Conservation (phyloP, 2,329 filamentous ascomycete species). For the Phaeosphaeria sp. region DNA sequence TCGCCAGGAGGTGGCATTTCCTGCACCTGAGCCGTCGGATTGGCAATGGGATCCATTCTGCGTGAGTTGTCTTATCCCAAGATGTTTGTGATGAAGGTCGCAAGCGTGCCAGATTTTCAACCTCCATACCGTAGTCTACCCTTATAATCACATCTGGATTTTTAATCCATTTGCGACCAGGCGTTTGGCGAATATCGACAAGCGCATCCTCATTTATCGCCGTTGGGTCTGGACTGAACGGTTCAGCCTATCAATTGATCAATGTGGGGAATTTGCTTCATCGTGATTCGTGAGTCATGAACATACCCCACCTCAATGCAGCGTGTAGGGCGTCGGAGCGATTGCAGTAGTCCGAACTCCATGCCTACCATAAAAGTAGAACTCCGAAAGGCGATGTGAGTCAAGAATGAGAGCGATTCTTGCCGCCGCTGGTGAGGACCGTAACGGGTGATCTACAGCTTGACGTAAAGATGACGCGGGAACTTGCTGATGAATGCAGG, state of each 20-base stretch:
- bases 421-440: neutral
- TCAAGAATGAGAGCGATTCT: neutral
- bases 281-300: neutral
- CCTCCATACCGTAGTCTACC: neutral
- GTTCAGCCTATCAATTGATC: neutral
- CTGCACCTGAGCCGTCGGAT: conserved; percentile 33
- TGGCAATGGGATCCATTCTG: conserved; percentile 37
- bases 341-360: conserved; percentile 2
- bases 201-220: conserved; percentile 3
- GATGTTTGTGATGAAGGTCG: neutral
- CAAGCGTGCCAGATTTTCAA: neutral
- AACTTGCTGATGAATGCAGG: neutral
- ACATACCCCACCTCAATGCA: neutral
- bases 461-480: neutral
- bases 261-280: neutral
- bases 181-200: conserved; percentile 1
- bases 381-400: conserved; percentile 1
- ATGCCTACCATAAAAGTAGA: neutral
- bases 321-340: neutral
- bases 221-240: neutral
- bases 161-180: conserved; percentile 11
- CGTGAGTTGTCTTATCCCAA: neutral
- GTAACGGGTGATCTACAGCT: neutral
- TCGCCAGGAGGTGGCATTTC: conserved; percentile 18
- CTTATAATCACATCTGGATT: conserved; percentile 5